Percentiles rank a stretch among this genome's conserved stretches.
Conservation (phyloP, 768 basidiomycete species). For the Boletus rex-veris region DNA sequence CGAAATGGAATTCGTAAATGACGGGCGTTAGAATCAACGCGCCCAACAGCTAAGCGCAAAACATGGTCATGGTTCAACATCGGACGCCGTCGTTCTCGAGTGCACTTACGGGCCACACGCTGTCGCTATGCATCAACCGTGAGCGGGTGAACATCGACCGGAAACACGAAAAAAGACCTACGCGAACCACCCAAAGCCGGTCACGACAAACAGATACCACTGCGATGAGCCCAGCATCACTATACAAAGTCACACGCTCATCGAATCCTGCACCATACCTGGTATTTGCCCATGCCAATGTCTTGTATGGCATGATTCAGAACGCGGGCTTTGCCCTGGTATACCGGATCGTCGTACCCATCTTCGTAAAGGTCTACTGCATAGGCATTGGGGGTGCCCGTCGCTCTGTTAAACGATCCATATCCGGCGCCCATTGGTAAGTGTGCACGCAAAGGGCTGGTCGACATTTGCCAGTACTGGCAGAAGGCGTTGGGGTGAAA, state of each 20-base stretch:
- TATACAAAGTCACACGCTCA: not conserved
- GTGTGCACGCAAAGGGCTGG: not conserved
- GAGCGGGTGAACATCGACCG: not conserved
- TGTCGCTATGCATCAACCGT: constrained; percentile 25
- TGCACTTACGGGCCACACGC: constrained; percentile 37
- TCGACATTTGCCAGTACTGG: not conserved
- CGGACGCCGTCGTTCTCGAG: not conserved
- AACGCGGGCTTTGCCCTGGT: constrained; percentile 46
- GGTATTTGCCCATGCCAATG: constrained; percentile 57
- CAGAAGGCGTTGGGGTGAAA: no score
- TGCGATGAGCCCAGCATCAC: constrained; percentile 1
- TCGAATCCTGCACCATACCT: constrained; percentile 29
- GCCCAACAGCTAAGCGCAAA: constrained; percentile 31
- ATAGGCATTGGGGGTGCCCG: not conserved
- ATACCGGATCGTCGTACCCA: constrained; percentile 42
- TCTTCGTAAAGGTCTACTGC: constrained; percentile 32
- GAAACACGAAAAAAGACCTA: constrained; percentile 14
- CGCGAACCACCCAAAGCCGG: constrained; percentile 44
- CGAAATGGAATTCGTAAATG: constrained; percentile 46
- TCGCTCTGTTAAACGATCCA: not conserved
- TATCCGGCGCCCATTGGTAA: not conserved
- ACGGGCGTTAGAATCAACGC: constrained; percentile 48
- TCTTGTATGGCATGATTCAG: constrained; percentile 47
- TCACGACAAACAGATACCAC: constrained; percentile 39
- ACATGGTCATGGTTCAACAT: not conserved